Evolutionary conservation across 2,329 filamentous ascomycete species (phyloP).

Genomic region (Ophiostoma novo-ulmi): DNA sequence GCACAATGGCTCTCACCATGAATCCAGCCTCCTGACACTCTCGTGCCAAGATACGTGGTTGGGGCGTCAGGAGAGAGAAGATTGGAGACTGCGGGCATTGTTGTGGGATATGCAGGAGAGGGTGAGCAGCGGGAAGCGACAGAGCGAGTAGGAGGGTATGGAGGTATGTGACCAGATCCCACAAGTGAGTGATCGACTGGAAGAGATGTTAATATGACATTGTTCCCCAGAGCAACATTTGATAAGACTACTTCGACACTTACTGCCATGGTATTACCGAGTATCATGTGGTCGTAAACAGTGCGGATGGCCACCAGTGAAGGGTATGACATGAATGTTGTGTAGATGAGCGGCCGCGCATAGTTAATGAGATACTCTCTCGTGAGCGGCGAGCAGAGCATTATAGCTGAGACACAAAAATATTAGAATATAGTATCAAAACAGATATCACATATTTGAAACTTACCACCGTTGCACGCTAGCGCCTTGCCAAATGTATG

Average conservation of each 20-base stretch:
- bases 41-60: slow-evolving; percentile 54
- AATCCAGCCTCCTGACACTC: slow-evolving; percentile 56
- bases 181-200: not conserved
- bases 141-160: not conserved
- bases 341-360: slow-evolving; percentile 69
- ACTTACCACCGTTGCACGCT: not conserved
- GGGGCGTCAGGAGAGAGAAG: slow-evolving; percentile 41
- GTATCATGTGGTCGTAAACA: slow-evolving; percentile 52
- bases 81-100: not conserved
- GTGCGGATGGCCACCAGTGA: slow-evolving; percentile 54
- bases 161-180: not conserved
- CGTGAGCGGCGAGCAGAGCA: slow-evolving; percentile 53
- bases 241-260: not conserved
- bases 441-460: not conserved
- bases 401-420: slow-evolving; percentile 37
- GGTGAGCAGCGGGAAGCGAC: not conserved
- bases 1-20: slow-evolving; percentile 60
- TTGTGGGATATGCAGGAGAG: not conserved
- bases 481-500: slow-evolving; percentile 2
- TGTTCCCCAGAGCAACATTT: too few relatives aligned
- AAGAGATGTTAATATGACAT: not conserved
- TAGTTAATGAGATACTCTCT: slow-evolving; percentile 58
- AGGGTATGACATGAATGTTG: slow-evolving; percentile 61
- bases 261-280: slow-evolving; percentile 46
- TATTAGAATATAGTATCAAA: not conserved